These are phyloP conservation scores for Sonneratia caseolaris DNA, from an alignment of 345 rosid species.

Conservation along the genomic window DNA sequence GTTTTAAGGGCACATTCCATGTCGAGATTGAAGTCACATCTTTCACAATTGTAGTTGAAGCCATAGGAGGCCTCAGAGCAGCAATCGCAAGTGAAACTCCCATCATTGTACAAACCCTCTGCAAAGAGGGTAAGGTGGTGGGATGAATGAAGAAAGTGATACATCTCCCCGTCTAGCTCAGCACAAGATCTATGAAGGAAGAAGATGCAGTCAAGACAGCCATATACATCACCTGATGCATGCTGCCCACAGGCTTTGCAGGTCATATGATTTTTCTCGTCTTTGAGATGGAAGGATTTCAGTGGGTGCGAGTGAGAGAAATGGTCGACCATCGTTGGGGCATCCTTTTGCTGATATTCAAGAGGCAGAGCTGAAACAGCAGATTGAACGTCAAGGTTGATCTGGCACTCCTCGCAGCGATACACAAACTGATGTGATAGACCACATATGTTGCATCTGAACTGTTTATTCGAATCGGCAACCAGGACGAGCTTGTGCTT, in stretches of 20 bases:
- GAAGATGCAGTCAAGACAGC: slow-evolving; percentile 6
- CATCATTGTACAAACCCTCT: background rate
- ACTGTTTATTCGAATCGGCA: background rate
- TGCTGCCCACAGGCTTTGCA: slow-evolving; percentile 1
- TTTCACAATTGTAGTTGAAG: background rate
- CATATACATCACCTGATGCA: background rate
- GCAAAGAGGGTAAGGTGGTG: background rate
- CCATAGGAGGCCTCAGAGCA: background rate
- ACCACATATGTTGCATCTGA: background rate
- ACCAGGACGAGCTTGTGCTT: background rate
- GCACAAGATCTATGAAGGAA: slow-evolving; percentile 4
- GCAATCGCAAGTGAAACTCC: background rate
- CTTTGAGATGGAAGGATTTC: background rate
- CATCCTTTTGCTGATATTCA: background rate
- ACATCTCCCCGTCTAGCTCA: background rate
- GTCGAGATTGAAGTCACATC: background rate
- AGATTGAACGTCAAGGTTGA: background rate
- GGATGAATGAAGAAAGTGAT: background rate
- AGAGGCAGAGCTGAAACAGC: background rate
- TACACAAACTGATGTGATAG: background rate
- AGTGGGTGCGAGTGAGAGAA: background rate
- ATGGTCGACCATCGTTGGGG: background rate
- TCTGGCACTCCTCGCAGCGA: slow-evolving; percentile 1
- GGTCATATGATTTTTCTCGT: background rate
- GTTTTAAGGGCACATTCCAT: background rate